Base-by-base conservation (phyloP, 225 moss, liverwort and hornwort genomes). In the Physcomitrium patens region DNA sequence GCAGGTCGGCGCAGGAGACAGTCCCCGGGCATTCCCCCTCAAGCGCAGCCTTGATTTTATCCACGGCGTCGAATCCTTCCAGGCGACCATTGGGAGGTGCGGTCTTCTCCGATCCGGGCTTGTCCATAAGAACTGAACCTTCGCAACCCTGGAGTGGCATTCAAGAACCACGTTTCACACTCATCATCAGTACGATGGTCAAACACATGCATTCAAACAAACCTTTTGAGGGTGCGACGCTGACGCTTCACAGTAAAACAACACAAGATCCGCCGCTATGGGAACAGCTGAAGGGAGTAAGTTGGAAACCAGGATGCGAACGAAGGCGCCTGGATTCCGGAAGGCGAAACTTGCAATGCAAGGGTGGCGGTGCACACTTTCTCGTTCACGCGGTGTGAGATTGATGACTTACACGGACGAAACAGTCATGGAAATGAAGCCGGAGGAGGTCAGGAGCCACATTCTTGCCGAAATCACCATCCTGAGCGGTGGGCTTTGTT, bases 391-490 rank as follows among this genome's bases (percentile, higher is more conserved):
- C 11, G 24, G 9, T 12, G 3, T 24, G 58, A 0, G 19, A 27
- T 55, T 16, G 15, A 26, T 6, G 4, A 16, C 28, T 26, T 24
- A 49, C 67, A n/a, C 9, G 9, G 27, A 71, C 71, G 42, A 78
- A 71, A 28, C 63, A 63, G 68, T 78, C 78, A 49, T 78, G 78
- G 58, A 79, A 79, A 20, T 65, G 66, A 47, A 79, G 57, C 23
- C 79, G 79, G 58, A 79, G 12, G 27, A 79, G 14, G 14, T 65
- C 73, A 3, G 72, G 65, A 6, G 65, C 79, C 16, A 56, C 65
- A 7, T 41, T 46, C 8, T 15, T 45, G 79, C 52, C 52, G 14
- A 52, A 15, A 15, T 52, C 52, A 1, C 0, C 3, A 18, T 15
- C n/a, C 16, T 4, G 52, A 7, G 1, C 7, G 7, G n/a, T 9